Evolutionary conservation across 371 early-diverging fungal species (phyloP).

Genomic region (Apophysomyces trapeziformis): DNA sequence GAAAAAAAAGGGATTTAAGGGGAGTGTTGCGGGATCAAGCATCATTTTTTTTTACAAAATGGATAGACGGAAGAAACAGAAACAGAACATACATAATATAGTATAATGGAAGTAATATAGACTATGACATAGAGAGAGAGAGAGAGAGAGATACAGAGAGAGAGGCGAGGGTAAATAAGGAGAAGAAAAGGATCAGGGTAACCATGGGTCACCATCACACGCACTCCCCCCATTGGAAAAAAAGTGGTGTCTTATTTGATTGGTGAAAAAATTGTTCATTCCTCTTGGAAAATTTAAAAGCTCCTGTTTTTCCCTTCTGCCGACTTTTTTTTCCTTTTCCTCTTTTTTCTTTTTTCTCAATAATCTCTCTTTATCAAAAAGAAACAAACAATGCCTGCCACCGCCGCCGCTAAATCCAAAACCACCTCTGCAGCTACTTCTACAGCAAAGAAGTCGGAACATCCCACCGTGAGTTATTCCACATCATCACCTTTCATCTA

Average conservation of each 20-base stretch:
- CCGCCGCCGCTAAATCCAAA: conserved; percentile 27
- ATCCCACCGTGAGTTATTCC: conserved; percentile 47
- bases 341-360: conserved; percentile 12
- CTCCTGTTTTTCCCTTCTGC: conserved; percentile 14
- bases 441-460: conserved; percentile 53
- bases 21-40: conserved; percentile 8
- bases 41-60: not conserved
- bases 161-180: not conserved
- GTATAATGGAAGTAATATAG: not conserved
- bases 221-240: too few species aligned
- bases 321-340: conserved; percentile 14
- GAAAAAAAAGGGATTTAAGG: not conserved
- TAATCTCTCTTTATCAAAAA: too few species aligned
- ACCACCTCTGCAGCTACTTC: conserved; percentile 25
- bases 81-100: too few species aligned
- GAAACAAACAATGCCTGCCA: too few species aligned
- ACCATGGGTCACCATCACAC: too few species aligned
- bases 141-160: not conserved
- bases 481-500: not conserved
- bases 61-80: too few species aligned
- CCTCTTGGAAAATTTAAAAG: conserved; percentile 11
- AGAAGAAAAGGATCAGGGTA: too few species aligned
- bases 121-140: not conserved
- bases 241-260: not conserved
- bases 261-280: conserved; percentile 8